Evolutionary conservation across 2,329 filamentous ascomycete species (phyloP).

Genomic region (Pseudogymnoascus sp.): DNA sequence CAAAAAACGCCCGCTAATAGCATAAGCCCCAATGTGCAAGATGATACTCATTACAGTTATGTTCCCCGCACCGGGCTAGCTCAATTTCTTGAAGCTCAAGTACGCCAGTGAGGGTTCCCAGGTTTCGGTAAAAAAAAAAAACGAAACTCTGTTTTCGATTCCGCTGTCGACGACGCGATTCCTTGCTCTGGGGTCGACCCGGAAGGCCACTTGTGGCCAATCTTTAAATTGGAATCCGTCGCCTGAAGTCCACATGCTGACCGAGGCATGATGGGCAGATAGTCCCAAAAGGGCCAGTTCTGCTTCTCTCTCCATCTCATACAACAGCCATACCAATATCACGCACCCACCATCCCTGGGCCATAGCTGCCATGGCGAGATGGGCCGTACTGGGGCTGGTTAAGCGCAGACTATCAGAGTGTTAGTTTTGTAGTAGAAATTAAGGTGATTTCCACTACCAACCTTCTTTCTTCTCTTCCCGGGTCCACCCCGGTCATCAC

Average conservation of each 20-base stretch:
- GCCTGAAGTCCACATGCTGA: not conserved
- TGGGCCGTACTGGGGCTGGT: conserved; percentile 18
- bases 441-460: conserved; percentile 19
- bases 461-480: conserved; percentile 62
- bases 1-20: conserved; percentile 5
- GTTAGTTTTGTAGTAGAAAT: conserved; percentile 12
- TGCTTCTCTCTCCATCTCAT: not conserved
- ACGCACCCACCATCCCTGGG: conserved; percentile 51
- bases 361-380: conserved; percentile 40
- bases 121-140: conserved; percentile 7
- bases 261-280: not conserved
- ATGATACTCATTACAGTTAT: conserved; percentile 6
- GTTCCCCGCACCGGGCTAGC: not conserved
- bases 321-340: conserved; percentile 13
- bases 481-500: conserved; percentile 49
- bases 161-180: not conserved
- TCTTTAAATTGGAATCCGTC: not conserved
- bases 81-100: conserved; percentile 1
- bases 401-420: not conserved
- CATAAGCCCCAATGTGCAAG: conserved; percentile 5
- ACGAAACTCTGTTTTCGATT: conserved; percentile 1
- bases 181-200: not conserved
- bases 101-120: not conserved
- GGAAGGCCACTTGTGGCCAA: not conserved
- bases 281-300: not conserved